Evolutionary conservation across 352 stramenopile species (phyloP), one percentile per base, ranked within the genome.

Genomic region (Phytopythium mirpurense): DNA sequence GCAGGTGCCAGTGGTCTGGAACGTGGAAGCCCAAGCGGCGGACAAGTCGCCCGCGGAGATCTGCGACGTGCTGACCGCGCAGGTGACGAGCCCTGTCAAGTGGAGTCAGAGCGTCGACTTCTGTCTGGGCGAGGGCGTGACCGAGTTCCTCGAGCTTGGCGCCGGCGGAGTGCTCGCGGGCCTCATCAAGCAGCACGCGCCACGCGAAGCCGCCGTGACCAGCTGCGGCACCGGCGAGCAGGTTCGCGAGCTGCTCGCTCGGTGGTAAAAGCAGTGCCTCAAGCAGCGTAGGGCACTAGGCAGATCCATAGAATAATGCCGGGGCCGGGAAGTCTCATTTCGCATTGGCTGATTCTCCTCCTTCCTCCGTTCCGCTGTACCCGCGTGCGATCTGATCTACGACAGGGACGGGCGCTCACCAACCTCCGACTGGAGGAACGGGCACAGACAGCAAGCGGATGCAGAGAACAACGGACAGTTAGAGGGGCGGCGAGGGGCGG

Each of bases 51-150:
- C 59, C 0, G 53, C 65, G 4, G 60, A 72, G 51, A 70, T 95
- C 37, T 57, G 62, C 23, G 64, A 70, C 16, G 62, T 67, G 32
- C 60, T 92, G 41, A 68, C 70, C 53, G 34, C 74, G 51, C 85
- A 95, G 62, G 73, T 93, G 35, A 70, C 83, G 29, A 51, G 62
- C 1, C 71, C 83, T 29, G 85, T 95, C 36, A 71, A 64, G 29
- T 95, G 85, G 85, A 90, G 80, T 48, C 67, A 88, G 45, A 90
- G 80, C 57, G 63, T 95, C n/a, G 81, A 90, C 38, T 80, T 70
- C 23, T 89, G 78, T 40, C n/a, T 89, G 29, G 67, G 56, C n/a
- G 52, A 72, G 3, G 64, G 65, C 18, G 63, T 78, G 26, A 52
- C 37, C 29, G 58, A 68, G 26, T 95, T 95, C 46, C 27, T 95